Conservation (phyloP, 2,329 filamentous ascomycete species). For the Trichothecium sympodiale region DNA sequence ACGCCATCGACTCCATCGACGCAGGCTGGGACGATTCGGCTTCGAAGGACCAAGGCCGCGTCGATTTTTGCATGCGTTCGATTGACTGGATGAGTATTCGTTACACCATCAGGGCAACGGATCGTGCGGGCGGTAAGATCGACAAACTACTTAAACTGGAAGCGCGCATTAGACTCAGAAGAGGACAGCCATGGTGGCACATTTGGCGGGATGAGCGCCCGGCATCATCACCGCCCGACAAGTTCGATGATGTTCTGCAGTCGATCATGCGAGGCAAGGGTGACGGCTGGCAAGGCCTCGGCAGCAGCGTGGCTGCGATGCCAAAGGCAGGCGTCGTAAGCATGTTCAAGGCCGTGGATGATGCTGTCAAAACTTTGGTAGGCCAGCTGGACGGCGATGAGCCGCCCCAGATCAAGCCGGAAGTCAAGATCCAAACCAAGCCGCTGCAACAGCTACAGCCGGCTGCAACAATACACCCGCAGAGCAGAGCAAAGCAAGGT, state of each 20-base stretch:
- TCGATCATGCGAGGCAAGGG: constrained; percentile 19
- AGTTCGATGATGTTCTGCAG: constrained; percentile 5
- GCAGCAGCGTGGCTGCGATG: constrained; percentile 32
- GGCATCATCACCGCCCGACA: constrained; percentile 7
- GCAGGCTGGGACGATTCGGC: constrained; percentile 33
- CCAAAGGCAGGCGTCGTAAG: constrained; percentile 29
- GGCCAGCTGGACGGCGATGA: constrained; percentile 1
- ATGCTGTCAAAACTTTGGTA: constrained; percentile 26
- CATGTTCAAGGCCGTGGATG: constrained; percentile 36
- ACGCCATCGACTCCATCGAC: constrained; percentile 50
- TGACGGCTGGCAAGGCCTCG: constrained; percentile 35
- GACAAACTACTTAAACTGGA: constrained; percentile 35
- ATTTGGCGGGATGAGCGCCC: constrained; percentile 21
- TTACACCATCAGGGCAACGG: constrained; percentile 30
- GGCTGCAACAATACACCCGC: not conserved
- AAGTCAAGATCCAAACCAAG: not conserved
- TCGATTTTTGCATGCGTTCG: constrained; percentile 41
- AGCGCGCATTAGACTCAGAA: constrained; percentile 36
- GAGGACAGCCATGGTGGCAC: constrained; percentile 40
- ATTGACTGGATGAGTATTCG: constrained; percentile 47
- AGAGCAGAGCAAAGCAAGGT: not conserved
- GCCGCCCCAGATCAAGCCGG: not conserved
- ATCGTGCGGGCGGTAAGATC: constrained; percentile 12
- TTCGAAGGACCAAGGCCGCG: constrained; percentile 29
- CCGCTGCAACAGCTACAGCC: constrained; percentile 2